phyloP scores from a whole-genome alignment of 345 rosid genomes.

The Kandelia obovata region DNA sequence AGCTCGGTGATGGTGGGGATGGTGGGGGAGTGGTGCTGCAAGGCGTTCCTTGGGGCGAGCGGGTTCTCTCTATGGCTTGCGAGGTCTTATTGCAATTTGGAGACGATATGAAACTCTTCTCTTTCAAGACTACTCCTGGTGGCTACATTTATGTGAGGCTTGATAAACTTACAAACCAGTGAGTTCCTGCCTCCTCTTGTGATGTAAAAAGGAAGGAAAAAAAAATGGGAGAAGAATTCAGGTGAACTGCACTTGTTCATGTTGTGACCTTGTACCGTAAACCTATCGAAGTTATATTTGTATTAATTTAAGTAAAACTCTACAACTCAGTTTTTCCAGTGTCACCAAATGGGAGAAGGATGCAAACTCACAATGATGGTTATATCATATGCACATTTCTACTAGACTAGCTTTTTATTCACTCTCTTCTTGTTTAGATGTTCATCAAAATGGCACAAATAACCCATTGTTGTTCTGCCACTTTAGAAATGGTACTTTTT shows the following conservation, averaged over 20 bases:
- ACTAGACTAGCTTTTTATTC: too few species aligned
- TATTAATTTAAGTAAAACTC: background rate
- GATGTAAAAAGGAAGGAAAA: background rate
- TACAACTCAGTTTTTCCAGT: background rate
- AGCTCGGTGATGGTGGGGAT: slow-evolving; percentile 86
- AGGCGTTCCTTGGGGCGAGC: slow-evolving; percentile 72
- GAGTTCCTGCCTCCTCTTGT: slow-evolving; percentile 23
- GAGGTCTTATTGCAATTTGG: slow-evolving; percentile 47
- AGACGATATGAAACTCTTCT: slow-evolving; percentile 54
- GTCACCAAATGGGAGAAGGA: background rate
- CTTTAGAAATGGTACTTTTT: slow-evolving; percentile 1
- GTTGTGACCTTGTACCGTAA: background rate
- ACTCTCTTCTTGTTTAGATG: too few species aligned
- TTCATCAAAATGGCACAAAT: too few species aligned
- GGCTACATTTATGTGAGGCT: slow-evolving; percentile 77
- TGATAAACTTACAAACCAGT: slow-evolving; percentile 72
- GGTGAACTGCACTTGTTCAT: background rate
- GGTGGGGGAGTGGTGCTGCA: slow-evolving; percentile 83
- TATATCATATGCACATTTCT: too few species aligned
- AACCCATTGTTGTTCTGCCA: background rate
- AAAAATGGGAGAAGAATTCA: background rate
- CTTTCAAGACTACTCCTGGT: slow-evolving; percentile 73
- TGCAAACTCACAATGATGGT: too few species aligned
- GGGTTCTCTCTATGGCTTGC: slow-evolving; percentile 54
- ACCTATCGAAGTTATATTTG: background rate